Conservation (phyloP, 805 yeast species). For the Candida insectalens region DNA sequence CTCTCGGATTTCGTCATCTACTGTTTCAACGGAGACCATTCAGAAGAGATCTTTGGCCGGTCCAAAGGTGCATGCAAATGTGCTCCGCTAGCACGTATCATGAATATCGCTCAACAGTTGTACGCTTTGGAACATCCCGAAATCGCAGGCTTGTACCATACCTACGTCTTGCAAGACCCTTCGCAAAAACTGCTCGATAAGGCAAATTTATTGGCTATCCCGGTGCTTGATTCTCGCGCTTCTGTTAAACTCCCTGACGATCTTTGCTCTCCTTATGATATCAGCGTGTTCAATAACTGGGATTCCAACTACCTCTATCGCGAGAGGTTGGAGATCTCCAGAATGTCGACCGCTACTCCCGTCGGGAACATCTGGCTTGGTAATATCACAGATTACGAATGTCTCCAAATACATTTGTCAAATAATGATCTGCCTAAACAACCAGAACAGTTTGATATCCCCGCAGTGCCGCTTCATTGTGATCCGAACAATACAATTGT, state of each 20-base stretch:
- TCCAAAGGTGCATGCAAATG: constrained; percentile 25
- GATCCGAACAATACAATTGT: constrained; percentile 43
- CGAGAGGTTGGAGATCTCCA: constrained; percentile 75
- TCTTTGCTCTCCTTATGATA: constrained; percentile 27
- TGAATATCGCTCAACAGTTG: constrained; percentile 34
- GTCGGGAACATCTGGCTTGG: constrained; percentile 69
- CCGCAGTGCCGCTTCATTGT: constrained; percentile 32
- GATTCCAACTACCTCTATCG: constrained; percentile 57
- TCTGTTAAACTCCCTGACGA: constrained; percentile 18
- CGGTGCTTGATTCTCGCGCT: constrained; percentile 14
- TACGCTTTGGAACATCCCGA: constrained; percentile 18
- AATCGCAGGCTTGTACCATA: constrained; percentile 14
- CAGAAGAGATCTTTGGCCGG: constrained; percentile 9
- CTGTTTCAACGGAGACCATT: constrained; percentile 39
- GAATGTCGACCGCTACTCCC: constrained; percentile 72
- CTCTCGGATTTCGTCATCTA: constrained; percentile 75
- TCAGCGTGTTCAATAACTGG: constrained; percentile 45
- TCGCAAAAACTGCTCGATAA: constrained; percentile 9
- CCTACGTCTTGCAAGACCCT: constrained; percentile 18
- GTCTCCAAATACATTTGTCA: constrained; percentile 22
- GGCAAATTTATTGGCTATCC: constrained; percentile 20
- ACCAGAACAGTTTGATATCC: constrained; percentile 3
- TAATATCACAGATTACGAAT: constrained; percentile 63
- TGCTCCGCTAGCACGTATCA: constrained; percentile 27
- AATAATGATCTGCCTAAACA: constrained; percentile 3